Percentiles rank a stretch among this genome's conserved stretches.
Evolutionary conservation across 352 stramenopile genomes (phyloP).

Genomic region (Globisporangium spiculum): DNA sequence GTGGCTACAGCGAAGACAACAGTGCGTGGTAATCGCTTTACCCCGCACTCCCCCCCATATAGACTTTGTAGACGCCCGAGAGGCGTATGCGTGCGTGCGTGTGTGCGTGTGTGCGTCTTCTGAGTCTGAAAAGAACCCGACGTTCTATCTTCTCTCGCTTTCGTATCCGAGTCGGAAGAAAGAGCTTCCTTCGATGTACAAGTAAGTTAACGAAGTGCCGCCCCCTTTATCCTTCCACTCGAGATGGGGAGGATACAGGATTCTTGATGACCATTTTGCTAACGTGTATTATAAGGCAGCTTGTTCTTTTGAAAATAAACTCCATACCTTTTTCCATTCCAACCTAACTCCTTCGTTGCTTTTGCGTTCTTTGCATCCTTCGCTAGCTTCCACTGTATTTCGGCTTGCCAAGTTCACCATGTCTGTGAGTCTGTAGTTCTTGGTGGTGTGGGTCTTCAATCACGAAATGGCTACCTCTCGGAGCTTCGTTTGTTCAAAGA

Average conservation of each 20-base stretch:
- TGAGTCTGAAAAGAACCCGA: conserved; percentile 26
- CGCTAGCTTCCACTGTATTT: background rate
- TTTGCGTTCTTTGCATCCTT: background rate
- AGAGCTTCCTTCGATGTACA: conserved; percentile 76
- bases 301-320: conserved; percentile 68
- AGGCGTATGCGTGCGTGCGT: conserved; percentile 14
- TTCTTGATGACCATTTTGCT: conserved; percentile 65
- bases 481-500: background rate
- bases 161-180: conserved; percentile 64
- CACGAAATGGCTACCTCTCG: background rate
- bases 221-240: conserved; percentile 39
- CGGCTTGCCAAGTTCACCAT: background rate
- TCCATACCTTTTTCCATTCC: conserved; percentile 15
- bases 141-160: conserved; percentile 26
- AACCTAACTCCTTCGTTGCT: background rate
- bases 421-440: background rate
- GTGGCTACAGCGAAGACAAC: conserved; percentile 74
- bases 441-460: background rate
- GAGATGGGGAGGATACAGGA: conserved; percentile 35
- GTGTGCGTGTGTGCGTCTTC: conserved; percentile 21
- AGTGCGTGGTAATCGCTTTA: conserved; percentile 77
- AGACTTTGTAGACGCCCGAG: conserved; percentile 27
- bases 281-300: conserved; percentile 73
- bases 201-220: conserved; percentile 57
- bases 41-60: conserved; percentile 21